Evolutionary conservation across 164 flowering plant genomes (phyloP), one percentile per base, ranked within the genome.

Genomic region (Houttuynia cordata): DNA sequence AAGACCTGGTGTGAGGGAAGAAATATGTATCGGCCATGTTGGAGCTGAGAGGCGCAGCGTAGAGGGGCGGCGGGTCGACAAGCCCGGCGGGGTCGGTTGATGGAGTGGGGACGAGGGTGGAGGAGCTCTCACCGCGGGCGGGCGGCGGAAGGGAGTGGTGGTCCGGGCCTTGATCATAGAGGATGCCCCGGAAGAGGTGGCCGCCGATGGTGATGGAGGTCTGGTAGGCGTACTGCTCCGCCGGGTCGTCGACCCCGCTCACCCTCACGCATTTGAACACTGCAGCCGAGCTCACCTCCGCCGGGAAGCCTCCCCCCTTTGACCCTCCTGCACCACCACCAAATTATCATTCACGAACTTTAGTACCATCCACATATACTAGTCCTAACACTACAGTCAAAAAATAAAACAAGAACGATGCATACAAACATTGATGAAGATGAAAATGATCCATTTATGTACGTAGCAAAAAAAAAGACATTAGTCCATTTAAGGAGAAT

Each of bases 181-280:
- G 80, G 66, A 89, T 81, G 24, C 98, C 98, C 65, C 77, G 89
- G 76, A 89, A 92, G 5, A 87, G 73, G 58, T 88, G 96, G 3
- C 98, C 98, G 2, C 92, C 88, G 2, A 91, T 91, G 75, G 73
- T 88, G 53, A 91, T 87, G 21, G 96, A 86, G 59, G 98, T 85
- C 69, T 88, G 90, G 73, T 86, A 91, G 7, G 93, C 98, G 40
- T 65, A 78, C 70, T 81, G 84, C 24, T 88, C 93, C 1, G 79
- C 85, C 0, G 65, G 69, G 9, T 84, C 88, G 18, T 81, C 88
- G 18, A 79, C 56, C 13, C 81, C 62, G 55, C 80, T 81, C 68
- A 88, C 91, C 53, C 80, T 58, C 0, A 88, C 93, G 79, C 96
- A 86, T 9, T 88, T 78, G 71, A 88, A 88, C 42, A 79, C 73